Evolutionary conservation across 2,329 filamentous ascomycete species (phyloP), one percentile per base, ranked within the genome.

Genomic region (Fusarium sp.): DNA sequence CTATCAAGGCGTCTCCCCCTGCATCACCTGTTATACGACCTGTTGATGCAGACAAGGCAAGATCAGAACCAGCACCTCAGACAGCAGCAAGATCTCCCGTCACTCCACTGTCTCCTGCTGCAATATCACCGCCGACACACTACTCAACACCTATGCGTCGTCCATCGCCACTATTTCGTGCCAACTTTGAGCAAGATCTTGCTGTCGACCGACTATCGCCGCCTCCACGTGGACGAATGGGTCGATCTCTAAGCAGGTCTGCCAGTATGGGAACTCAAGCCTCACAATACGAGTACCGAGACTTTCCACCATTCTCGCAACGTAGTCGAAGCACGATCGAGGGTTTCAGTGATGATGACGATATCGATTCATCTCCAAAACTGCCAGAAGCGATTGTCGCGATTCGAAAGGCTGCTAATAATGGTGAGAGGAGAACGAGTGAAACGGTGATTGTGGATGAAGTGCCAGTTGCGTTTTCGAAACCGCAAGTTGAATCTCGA

Each of bases 141-240:
- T 73, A 75, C 23, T 78, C 79, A n/a, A 78, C 74, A 7, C 74
- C 80, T 13, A 71, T 78, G 46, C 70, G 69, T 7, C 75, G 77
- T 1, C 76, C 78, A 0, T 81, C 80, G 0, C 80, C 81, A 2
- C 68, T 82, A 10, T 71, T 83, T 6, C 79, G 76, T 2, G 76
- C 80, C 7, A 79, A 79, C 35, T 74, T 82, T 13, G 81, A 83
- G 9, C 81, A 82, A 44, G 81, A 82, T 20, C 76, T 82, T 2
- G 79, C 80, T 23, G 76, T 82, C 2, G 80, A 83, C 52, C 76
- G 81, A 7, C 73, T 83, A 5, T 83, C 81, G 0, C 81, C 81
- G 1, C 80, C 79, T 10, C 55, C 78, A 1, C 71, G 79, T 4
- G 78, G 78, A 4, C 67, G 77, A 4, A 74, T 76, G 33, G 76